Conservation (phyloP, 345 rosid genomes). For the Eucalyptus tenuipes region DNA sequence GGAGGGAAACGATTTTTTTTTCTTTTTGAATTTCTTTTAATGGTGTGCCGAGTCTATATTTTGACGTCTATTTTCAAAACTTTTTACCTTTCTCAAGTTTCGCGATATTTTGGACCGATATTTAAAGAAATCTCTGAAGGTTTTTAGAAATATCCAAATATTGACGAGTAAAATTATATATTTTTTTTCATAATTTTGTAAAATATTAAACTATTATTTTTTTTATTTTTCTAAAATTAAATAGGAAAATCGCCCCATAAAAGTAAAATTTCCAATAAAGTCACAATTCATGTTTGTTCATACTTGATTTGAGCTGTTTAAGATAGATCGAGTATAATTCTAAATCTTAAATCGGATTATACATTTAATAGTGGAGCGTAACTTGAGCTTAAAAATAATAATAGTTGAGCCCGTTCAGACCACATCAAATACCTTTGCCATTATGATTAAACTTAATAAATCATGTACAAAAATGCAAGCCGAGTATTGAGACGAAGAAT, state of each 20-base stretch:
- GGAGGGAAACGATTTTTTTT: not conserved
- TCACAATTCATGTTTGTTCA: not conserved
- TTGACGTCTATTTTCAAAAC: not conserved
- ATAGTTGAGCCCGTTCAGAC: not conserved
- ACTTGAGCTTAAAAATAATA: not conserved
- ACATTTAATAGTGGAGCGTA: not conserved
- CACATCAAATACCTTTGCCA: not conserved
- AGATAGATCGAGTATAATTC: not conserved
- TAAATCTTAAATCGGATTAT: not conserved
- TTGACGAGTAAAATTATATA: not conserved
- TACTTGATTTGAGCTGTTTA: not conserved
- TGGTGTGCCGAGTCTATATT: not conserved
- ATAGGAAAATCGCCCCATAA: not conserved
- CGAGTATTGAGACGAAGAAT: not conserved
- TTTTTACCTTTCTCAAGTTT: not conserved
- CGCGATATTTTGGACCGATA: too few relatives aligned
- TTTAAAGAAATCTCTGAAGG: not conserved
- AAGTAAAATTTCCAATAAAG: not conserved
- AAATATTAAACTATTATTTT: not conserved
- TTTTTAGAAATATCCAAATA: not conserved
- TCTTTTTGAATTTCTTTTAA: not conserved
- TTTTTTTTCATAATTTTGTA: not conserved
- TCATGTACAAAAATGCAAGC: not conserved
- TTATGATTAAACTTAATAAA: not conserved
- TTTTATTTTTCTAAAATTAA: too few relatives aligned